Evolutionary conservation across 2,329 filamentous ascomycete genomes (phyloP).

Genomic region (Aspergillus novoparasiticus): DNA sequence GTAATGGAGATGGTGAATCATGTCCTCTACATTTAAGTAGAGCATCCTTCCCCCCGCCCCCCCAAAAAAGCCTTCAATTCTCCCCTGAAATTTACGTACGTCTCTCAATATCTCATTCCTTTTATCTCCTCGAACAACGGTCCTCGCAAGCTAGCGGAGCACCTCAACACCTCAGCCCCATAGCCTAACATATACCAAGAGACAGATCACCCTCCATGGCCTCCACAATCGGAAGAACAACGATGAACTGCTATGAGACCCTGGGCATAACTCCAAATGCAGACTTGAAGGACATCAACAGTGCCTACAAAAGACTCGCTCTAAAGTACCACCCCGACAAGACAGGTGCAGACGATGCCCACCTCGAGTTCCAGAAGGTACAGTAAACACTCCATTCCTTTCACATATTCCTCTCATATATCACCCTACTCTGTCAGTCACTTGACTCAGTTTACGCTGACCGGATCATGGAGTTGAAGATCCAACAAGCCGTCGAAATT

Average conservation of each 20-base stretch:
- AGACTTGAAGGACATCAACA: constrained; percentile 35
- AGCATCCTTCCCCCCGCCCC: no score
- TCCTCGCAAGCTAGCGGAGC: not conserved
- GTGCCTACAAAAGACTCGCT: constrained; percentile 37
- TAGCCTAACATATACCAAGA: not conserved
- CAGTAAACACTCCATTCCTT: not conserved
- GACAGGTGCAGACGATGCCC: constrained; percentile 15
- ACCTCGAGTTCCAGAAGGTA: constrained; percentile 29
- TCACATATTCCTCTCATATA: not conserved
- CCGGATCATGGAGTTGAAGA: constrained; percentile 20
- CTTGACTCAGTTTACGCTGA: not conserved
- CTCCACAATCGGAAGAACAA: constrained; percentile 13
- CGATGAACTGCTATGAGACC: constrained; percentile 30
- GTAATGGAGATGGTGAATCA: not conserved
- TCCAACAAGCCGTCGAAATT: constrained; percentile 35
- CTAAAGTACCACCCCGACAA: constrained; percentile 41
- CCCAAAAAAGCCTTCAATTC: not conserved
- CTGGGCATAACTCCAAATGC: constrained; percentile 30
- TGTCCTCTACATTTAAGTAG: not conserved
- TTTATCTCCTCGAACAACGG: not conserved
- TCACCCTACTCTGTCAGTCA: not conserved
- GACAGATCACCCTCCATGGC: constrained; percentile 3
- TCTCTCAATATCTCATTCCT: not conserved
- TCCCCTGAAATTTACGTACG: not conserved
- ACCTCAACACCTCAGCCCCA: not conserved